A percentile compares a stretch with the other conserved stretches of the same genome.
These are phyloP conservation scores for Pseudonitzschia multistriata DNA, from an alignment of 108 stramenopile species.

Conservation along the genomic window DNA sequence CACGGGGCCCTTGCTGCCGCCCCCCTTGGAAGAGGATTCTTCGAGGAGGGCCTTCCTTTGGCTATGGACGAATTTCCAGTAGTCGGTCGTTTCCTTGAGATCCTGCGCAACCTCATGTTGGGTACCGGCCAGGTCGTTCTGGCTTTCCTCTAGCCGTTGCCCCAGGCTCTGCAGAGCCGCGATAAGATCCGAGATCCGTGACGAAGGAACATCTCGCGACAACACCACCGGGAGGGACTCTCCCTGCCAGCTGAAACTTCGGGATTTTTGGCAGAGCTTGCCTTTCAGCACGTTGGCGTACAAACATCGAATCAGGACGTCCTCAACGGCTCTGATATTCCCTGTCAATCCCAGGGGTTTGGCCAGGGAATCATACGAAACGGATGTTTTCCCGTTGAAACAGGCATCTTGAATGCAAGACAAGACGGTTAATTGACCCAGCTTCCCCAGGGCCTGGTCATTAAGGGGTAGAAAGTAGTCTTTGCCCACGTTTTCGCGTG, in stretches of 20 bases:
- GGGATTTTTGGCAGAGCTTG: constrained; percentile 39
- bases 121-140: neutral
- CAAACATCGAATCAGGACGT: constrained; percentile 40
- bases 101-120: constrained; percentile 5
- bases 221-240: constrained; percentile 11
- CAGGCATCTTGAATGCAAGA: constrained; percentile 44
- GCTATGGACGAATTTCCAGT: constrained; percentile 4
- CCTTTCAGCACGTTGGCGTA: constrained; percentile 38
- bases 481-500: neutral
- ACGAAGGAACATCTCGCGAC: constrained; percentile 2
- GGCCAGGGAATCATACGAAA: constrained; percentile 26
- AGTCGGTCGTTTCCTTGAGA: neutral
- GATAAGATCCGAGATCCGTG: neutral
- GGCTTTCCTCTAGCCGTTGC: constrained; percentile 17
- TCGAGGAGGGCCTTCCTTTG: neutral
- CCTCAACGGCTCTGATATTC: constrained; percentile 32
- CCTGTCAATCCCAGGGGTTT: constrained; percentile 17
- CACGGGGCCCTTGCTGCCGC: neutral
- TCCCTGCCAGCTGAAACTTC: constrained; percentile 8
- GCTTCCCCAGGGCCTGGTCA: constrained; percentile 39
- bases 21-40: neutral
- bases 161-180: constrained; percentile 5
- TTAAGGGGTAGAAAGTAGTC: constrained; percentile 34
- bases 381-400: constrained; percentile 3
- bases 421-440: constrained; percentile 44